Conservation (phyloP, 1,284 basidiomycete genomes). For the Mycena sp. region DNA sequence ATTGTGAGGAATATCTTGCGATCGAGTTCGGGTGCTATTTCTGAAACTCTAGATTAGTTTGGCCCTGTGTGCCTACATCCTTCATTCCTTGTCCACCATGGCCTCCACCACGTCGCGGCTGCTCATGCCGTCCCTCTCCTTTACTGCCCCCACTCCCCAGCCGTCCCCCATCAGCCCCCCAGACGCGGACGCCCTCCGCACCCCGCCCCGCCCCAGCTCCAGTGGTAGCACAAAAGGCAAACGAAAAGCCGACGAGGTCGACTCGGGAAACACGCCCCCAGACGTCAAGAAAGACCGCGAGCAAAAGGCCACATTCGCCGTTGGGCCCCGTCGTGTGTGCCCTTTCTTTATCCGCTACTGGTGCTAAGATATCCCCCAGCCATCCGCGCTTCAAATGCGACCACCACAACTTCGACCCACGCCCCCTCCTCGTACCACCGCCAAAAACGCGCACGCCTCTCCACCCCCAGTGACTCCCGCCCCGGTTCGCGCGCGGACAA, state of each 20-base stretch:
- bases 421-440: constrained; percentile 76
- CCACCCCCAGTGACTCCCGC: constrained; percentile 52
- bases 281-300: constrained; percentile 48
- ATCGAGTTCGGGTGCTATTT: no score
- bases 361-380: constrained; percentile 40
- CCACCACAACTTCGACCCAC: constrained; percentile 52
- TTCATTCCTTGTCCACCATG: no score
- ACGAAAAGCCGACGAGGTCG: constrained; percentile 59
- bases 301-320: constrained; percentile 55
- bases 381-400: constrained; percentile 50
- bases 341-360: background rate
- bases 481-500: constrained; percentile 38
- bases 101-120: no score
- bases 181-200: constrained; percentile 20
- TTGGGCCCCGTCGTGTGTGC: constrained; percentile 23
- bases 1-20: no score
- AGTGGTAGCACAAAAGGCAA: constrained; percentile 51
- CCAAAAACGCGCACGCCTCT: constrained; percentile 69
- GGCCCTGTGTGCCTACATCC: no score
- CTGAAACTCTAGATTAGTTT: no score
- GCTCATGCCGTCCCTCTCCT: constrained; percentile 43
- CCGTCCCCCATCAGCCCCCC: constrained; percentile 45
- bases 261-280: constrained; percentile 53
- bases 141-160: constrained; percentile 50
- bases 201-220: constrained; percentile 40